Evolutionary conservation across 306 rosid species (phyloP).

Genomic region (Gastrolobium villosum): DNA sequence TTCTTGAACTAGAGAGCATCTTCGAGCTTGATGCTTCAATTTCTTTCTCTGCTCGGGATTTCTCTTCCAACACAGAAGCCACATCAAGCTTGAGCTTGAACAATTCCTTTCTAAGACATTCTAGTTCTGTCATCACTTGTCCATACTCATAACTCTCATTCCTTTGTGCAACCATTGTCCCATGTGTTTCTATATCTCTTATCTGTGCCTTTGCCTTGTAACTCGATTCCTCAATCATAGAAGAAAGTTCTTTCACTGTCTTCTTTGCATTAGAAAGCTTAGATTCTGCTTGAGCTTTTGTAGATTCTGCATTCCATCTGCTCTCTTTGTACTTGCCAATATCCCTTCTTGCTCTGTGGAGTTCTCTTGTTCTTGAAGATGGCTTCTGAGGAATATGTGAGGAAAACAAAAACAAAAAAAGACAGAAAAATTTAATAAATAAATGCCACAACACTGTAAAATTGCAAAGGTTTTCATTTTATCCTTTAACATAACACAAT

Average conservation of each 20-base stretch:
- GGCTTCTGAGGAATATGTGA: conserved; percentile 47
- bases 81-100: conserved; percentile 82
- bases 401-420: not conserved
- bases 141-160: conserved; percentile 57
- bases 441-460: conserved; percentile 13
- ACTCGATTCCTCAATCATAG: conserved; percentile 60
- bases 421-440: conserved; percentile 6
- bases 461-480: no score
- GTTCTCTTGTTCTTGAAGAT: conserved; percentile 69
- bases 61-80: conserved; percentile 70
- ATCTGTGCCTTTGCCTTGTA: conserved; percentile 43
- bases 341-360: conserved; percentile 66
- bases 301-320: conserved; percentile 60
- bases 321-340: conserved; percentile 63
- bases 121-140: conserved; percentile 73
- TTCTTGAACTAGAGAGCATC: conserved; percentile 48
- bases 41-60: conserved; percentile 63
- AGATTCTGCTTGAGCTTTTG: conserved; percentile 66
- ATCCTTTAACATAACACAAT: no score
- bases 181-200: conserved; percentile 54
- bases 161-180: conserved; percentile 25
- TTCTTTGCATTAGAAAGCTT: conserved; percentile 64
- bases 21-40: conserved; percentile 55
- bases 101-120: conserved; percentile 70
- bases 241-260: conserved; percentile 60